Percentiles rank a stretch among this genome's conserved stretches.
Evolutionary conservation across 2,329 filamentous ascomycete species (phyloP).

Genomic region (Fusarium torulosum): DNA sequence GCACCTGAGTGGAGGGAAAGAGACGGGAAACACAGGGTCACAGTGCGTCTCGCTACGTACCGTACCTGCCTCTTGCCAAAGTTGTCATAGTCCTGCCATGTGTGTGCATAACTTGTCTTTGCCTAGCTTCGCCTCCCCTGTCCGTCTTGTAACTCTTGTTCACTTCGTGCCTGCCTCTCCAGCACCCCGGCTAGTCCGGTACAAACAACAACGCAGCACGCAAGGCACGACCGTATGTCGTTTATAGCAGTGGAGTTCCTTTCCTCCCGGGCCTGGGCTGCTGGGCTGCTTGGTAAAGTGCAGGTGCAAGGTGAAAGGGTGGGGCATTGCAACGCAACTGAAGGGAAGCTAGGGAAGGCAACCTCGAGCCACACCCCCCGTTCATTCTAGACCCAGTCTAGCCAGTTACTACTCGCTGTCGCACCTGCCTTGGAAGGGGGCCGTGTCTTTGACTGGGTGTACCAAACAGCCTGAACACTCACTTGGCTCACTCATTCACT

Average conservation of each 20-base stretch:
- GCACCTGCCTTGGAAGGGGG: slow-evolving; percentile 31
- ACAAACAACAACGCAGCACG: slow-evolving; percentile 36
- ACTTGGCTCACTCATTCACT: slow-evolving; percentile 8
- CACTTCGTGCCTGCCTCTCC: slow-evolving; percentile 23
- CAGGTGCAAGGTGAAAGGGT: slow-evolving; percentile 2
- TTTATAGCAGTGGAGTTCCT: slow-evolving; percentile 12
- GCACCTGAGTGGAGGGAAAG: slow-evolving; percentile 17
- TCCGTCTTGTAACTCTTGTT: not conserved
- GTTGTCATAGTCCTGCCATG: slow-evolving; percentile 26
- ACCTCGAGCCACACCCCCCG: slow-evolving; percentile 34
- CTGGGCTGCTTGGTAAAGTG: not conserved
- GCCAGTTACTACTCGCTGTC: slow-evolving; percentile 26
- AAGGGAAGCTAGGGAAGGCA: slow-evolving; percentile 5
- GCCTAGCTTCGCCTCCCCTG: slow-evolving; percentile 13
- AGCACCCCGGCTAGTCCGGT: slow-evolving; percentile 34
- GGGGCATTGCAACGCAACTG: slow-evolving; percentile 7
- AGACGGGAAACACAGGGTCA: slow-evolving; percentile 22
- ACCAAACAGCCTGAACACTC: slow-evolving; percentile 37
- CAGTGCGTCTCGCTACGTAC: slow-evolving; percentile 31
- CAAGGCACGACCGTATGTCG: slow-evolving; percentile 36
- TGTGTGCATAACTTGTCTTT: slow-evolving; percentile 24
- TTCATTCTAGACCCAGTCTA: slow-evolving; percentile 18
- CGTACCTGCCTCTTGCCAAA: slow-evolving; percentile 21
- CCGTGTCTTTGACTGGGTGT: slow-evolving; percentile 20
- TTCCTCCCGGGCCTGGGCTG: slow-evolving; percentile 10